These are phyloP conservation scores for Trichoderma lentiforme DNA, from an alignment of 2,329 filamentous ascomycete genomes.

Conservation along the genomic window DNA sequence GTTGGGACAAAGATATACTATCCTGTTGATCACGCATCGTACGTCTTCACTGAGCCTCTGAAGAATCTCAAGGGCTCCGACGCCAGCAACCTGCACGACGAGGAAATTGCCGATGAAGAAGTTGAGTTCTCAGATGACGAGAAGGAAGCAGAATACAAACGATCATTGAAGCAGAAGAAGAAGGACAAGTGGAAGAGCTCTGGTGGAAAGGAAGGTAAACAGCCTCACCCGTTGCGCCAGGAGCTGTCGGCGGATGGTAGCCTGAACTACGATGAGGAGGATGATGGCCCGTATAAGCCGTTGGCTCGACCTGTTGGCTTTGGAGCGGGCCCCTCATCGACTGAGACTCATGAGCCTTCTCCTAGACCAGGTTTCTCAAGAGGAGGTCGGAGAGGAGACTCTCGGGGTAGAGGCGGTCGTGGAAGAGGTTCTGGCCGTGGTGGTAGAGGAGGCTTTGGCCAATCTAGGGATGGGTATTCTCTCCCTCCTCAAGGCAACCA, in stretches of 20 bases:
- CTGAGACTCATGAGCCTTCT: conserved; percentile 36
- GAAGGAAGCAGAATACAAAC: conserved; percentile 80
- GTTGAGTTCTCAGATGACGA: conserved; percentile 97
- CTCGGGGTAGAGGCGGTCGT: conserved; percentile 42
- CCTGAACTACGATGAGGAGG: conserved; percentile 66
- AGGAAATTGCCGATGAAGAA: conserved; percentile 82
- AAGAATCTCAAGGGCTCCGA: conserved; percentile 82
- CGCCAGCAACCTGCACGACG: conserved; percentile 91
- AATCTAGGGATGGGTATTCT: conserved; percentile 41
- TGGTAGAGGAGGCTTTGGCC: conserved; percentile 34
- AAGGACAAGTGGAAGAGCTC: conserved; percentile 42
- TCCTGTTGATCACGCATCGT: conserved; percentile 71
- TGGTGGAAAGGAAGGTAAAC: conserved; percentile 39
- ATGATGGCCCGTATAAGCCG: conserved; percentile 69
- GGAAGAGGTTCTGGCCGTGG: conserved; percentile 42
- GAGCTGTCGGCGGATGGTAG: conserved; percentile 41
- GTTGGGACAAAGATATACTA: conserved; percentile 74
- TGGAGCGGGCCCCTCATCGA: conserved; percentile 45
- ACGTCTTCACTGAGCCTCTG: conserved; percentile 81
- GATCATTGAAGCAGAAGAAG: conserved; percentile 64
- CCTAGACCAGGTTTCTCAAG: conserved; percentile 33
- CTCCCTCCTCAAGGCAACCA: conserved; percentile 36
- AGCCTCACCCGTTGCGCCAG: conserved; percentile 41
- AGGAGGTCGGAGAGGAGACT: conserved; percentile 44
- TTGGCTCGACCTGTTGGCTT: conserved; percentile 66